Evolutionary conservation across 2,329 filamentous ascomycete species (phyloP), one percentile per base, ranked within the genome.

Genomic region (Fusarium proliferatum): DNA sequence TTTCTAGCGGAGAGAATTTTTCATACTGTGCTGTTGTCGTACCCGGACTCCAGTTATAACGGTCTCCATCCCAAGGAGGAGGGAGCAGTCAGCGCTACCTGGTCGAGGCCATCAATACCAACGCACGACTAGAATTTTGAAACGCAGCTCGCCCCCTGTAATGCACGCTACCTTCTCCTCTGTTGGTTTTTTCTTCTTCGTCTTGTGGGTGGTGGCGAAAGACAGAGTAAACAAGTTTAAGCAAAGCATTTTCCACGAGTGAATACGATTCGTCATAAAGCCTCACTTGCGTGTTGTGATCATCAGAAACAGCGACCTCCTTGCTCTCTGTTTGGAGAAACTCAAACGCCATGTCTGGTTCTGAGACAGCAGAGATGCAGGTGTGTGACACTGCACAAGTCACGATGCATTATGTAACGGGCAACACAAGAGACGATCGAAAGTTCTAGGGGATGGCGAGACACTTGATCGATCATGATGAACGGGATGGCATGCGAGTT

Each of bases 401-500:
- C 51, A 49, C 53, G 64, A 43, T 38, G 45, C 26, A 41, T 42
- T 43, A 60, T 42, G 41, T 59, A 70, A 73, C 48, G 26, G 52
- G 69, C 26, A 72, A 69, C 45, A 30, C 46, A 72, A 59, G 26
- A 26, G 68, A 51, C 36, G 69, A 72, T 72, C 64, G 55, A 72
- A 72, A 39, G 63, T 67, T 60, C 64, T 53, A 64, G 52, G 51
- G 58, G 28, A 56, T 52, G 45, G 63, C 46, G 62, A 61, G 62
- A 34, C 49, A 52, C 67, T 72, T 72, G 41, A 61, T 64, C 48
- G 58, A 57, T 51, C 55, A 58, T 51, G 41, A 33, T 28, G 67
- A 38, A 41, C 61, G 46, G 68, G 4, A 48, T 28, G 19, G 60
- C 57, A 74, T 74, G 71, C 72, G 59, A 51, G 72, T 74, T 74